Percentiles rank a stretch among this genome's conserved stretches.
phyloP scores from a whole-genome alignment of 2,329 filamentous ascomycete species.

The Colletotrichum nymphaeae region DNA sequence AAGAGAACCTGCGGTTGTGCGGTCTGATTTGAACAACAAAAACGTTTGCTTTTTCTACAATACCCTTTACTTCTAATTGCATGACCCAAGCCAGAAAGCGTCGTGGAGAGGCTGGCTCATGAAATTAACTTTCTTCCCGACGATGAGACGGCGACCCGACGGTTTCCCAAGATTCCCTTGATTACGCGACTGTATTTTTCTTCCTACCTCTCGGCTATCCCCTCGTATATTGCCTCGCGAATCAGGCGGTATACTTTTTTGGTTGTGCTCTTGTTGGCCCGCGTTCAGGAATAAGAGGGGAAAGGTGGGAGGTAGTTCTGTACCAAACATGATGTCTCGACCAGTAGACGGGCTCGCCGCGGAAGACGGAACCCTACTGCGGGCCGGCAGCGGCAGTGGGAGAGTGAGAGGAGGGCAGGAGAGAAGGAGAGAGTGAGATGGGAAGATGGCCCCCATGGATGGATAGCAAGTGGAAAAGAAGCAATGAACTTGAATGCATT shows the following conservation, averaged over 20 bases:
- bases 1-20: conserved; percentile 97
- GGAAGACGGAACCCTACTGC: not conserved
- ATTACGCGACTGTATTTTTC: conserved; percentile 36
- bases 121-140: conserved; percentile 33
- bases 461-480: conserved; percentile 37
- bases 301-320: conserved; percentile 22
- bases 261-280: conserved; percentile 29
- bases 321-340: conserved; percentile 34
- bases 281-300: conserved; percentile 19
- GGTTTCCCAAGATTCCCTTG: conserved; percentile 35
- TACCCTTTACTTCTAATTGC: conserved; percentile 53
- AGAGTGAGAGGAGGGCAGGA: not conserved
- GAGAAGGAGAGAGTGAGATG: conserved; percentile 2
- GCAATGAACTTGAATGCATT: conserved; percentile 37
- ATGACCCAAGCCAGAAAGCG: conserved; percentile 37
- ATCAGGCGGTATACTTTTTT: conserved; percentile 23
- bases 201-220: conserved; percentile 29
- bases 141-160: conserved; percentile 34
- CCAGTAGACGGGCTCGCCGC: conserved; percentile 15
- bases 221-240: conserved; percentile 26
- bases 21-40: conserved; percentile 83
- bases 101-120: conserved; percentile 37
- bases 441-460: conserved; percentile 24
- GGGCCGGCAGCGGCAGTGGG: not conserved
- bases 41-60: conserved; percentile 51